Base-by-base conservation (phyloP, 306 rosid genomes). In the Begonia masoniana region DNA sequence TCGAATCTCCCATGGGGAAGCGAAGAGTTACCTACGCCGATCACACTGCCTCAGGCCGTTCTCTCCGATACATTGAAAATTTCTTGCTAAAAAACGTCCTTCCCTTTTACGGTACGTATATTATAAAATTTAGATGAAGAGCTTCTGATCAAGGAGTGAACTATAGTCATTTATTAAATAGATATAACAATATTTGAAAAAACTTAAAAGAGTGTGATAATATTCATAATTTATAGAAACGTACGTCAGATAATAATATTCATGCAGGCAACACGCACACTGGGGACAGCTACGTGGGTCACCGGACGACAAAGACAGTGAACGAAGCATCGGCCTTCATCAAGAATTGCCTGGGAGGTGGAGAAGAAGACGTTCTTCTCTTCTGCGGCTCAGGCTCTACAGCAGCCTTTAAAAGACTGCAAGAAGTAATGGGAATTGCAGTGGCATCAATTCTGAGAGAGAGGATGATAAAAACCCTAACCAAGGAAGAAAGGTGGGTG, bases 361-460 rank as follows among this genome's bases (percentile, higher is more conserved):
- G 80, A 24, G 49, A 74, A 51, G 77, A 80, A 0, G 87, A 82
- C 42, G 89, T 74, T 24, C 56, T 85, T 24, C 51, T 88, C 0
- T 69, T 82, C n/a, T 85, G 94, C 54, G 97, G 97, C 7, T 76
- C 87, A 0, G 97, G 97, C 64, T 56, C 89, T 3, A 88, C 95
- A 0, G 68, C 89, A 10, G 95, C 95, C 31, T 76, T 88, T 1
- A 88, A 82, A 71, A 74, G 83, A 67, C 83, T 88, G 6, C 95
- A 88, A 80, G 89, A 88, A 54, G 94, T 80, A 0, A 88, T 85
- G 83, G 97, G 85, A 21, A 74, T 85, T 8, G 45, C 74, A 0
- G 82, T 82, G 24, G 80, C 95, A 1, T 82, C 95, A 3, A 80
- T 61, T 23, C 8, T 88, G 50, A 74, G 94, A 36, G 89, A 80